phyloP scores from a whole-genome alignment of 2,329 filamentous ascomycete species.

The Fusarium decemcellulare region DNA sequence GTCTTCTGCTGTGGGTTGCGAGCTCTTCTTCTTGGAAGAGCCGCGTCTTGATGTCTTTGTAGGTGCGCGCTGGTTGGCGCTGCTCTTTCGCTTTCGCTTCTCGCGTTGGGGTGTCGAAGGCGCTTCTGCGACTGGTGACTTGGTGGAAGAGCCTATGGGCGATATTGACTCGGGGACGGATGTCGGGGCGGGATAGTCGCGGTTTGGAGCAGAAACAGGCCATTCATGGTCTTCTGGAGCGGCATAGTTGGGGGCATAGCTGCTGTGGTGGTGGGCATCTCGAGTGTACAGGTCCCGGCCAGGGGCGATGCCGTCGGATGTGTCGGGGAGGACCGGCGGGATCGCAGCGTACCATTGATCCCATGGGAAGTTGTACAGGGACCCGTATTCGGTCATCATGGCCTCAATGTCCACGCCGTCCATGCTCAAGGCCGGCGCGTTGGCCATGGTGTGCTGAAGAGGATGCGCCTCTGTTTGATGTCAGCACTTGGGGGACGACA shows the following conservation, averaged over 20 bases:
- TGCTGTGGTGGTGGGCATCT: not conserved
- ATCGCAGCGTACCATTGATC: not conserved
- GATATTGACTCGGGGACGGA: not conserved
- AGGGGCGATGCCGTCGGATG: not conserved
- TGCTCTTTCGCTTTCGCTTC: not conserved
- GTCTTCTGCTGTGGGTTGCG: rapidly evolving
- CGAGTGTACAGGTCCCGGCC: not conserved
- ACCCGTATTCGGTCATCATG: not conserved
- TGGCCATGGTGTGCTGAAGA: too few species aligned
- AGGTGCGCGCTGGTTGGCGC: rapidly evolving
- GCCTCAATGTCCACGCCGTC: not conserved
- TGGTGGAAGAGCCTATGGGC: rapidly evolving
- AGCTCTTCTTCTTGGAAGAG: not conserved
- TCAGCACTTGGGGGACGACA: too few species aligned
- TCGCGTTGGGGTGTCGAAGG: not conserved
- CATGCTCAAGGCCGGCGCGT: not conserved
- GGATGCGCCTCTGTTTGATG: too few species aligned
- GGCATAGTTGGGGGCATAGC: not conserved
- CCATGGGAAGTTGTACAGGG: not conserved
- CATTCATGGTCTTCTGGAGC: not conserved
- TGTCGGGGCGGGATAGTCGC: not conserved
- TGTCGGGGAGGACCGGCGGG: not conserved
- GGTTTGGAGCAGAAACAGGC: not conserved
- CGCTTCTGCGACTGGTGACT: not conserved
- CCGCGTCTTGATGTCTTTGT: not conserved